Base-by-base conservation (phyloP, 2,329 filamentous ascomycete genomes). In the Phialophora tarda region DNA sequence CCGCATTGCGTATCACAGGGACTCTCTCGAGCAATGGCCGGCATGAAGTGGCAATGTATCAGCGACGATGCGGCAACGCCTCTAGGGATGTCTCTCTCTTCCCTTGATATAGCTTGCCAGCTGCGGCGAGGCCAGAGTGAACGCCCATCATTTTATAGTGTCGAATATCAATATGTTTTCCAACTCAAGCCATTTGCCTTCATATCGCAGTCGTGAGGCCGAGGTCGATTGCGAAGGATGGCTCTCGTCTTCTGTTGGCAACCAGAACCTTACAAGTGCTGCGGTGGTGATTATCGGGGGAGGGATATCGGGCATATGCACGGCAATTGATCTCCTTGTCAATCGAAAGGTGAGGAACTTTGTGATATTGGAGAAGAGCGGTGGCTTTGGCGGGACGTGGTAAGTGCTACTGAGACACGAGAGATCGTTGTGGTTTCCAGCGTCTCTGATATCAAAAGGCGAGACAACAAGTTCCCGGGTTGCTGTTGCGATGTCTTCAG, bases 271-370 rank as follows among this genome's bases (percentile, higher is more conserved):
- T 38, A 65, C 65, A 7, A 72, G 72, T 51, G 66, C 83, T 0
- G 81, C 82, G 2, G 84, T 86, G 0, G 81, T 86, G 10, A 86
- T 87, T 55, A 83, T 87, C 44, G 85, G 85, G 1, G 84, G 82
- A 7, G 83, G 83, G 0, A 80, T 85, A 47, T 83, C 82, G 64
- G 83, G 83, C 51, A 66, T 69, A 38, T 66, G 64, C 24, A 62
- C 53, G 21, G 67, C 67, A 17, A 86, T 87, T 65, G 83, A 86
- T 61, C 77, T 87, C 23, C 79, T 87, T 69, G 82, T 81, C 62
- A 84, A 84, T 64, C 50, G 50, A 17, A 66, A 73, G 24, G 79
- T 86, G 70, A 82, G 80, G 63, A 85, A 86, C 69, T 85, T 86
- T 70, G 77, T 86, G 60, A 84, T 87, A 28, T 73, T 86, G 2